Conservation (phyloP, 148 eudicot species). For the Pouteria glomerata region DNA sequence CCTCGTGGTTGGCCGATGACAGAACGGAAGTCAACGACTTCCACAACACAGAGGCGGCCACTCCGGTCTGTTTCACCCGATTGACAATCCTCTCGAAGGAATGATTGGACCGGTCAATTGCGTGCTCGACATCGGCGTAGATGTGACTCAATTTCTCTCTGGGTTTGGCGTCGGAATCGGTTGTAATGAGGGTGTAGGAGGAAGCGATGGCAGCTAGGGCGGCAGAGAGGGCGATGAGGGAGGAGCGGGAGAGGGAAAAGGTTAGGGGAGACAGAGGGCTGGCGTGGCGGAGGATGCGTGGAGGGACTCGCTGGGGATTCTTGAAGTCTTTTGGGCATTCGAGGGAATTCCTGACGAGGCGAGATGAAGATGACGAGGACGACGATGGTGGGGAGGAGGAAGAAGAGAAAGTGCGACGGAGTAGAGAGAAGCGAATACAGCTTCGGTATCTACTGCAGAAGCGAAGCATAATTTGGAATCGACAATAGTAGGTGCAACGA, state of each 20-base stretch:
- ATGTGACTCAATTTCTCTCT: background rate
- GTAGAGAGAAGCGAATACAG: slow-evolving; percentile 16
- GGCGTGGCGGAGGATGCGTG: slow-evolving; percentile 3
- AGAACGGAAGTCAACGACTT: slow-evolving; percentile 68
- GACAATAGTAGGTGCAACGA: no score
- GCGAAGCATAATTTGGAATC: slow-evolving; percentile 27
- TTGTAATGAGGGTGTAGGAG: slow-evolving; percentile 22
- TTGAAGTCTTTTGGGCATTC: background rate
- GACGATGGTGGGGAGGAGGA: slow-evolving; percentile 19
- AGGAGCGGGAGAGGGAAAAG: slow-evolving; percentile 2
- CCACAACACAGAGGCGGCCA: slow-evolving; percentile 74
- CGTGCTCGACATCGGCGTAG: slow-evolving; percentile 25
- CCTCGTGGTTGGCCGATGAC: slow-evolving; percentile 77
- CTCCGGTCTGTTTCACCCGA: slow-evolving; percentile 65
- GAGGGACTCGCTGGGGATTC: slow-evolving; percentile 16
- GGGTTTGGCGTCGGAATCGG: background rate
- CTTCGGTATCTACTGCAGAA: slow-evolving; percentile 16
- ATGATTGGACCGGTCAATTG: slow-evolving; percentile 39
- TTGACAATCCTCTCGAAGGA: slow-evolving; percentile 29
- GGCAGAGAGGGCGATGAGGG: slow-evolving; percentile 23
- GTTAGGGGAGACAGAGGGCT: background rate
- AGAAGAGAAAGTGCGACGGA: slow-evolving; percentile 12
- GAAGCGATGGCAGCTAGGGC: slow-evolving; percentile 24
- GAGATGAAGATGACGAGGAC: slow-evolving; percentile 10
- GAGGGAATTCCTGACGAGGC: slow-evolving; percentile 6